These are phyloP conservation scores for Trichoderma lentiforme DNA, from an alignment of 2,329 filamentous ascomycete species.

Conservation along the genomic window DNA sequence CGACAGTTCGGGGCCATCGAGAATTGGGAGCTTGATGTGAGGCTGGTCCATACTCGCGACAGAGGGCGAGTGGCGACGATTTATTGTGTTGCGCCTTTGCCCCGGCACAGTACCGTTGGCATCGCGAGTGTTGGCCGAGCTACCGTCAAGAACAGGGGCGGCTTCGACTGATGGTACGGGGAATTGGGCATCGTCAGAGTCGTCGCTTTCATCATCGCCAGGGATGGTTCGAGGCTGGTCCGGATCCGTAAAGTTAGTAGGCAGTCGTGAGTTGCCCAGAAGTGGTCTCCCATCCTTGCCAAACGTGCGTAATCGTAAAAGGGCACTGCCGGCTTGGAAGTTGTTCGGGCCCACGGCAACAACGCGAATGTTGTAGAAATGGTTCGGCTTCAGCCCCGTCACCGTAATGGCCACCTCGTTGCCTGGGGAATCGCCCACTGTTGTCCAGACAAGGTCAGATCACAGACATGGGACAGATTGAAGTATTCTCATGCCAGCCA, in stretches of 20 bases:
- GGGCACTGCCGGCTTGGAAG: slow-evolving; percentile 83
- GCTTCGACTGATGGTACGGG: slow-evolving; percentile 60
- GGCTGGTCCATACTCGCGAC: slow-evolving; percentile 54
- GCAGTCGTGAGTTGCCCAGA: slow-evolving; percentile 54
- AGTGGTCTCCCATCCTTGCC: slow-evolving; percentile 61
- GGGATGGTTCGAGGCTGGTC: slow-evolving; percentile 41
- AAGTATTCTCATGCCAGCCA: not conserved
- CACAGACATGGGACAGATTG: not conserved
- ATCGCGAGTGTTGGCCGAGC: slow-evolving; percentile 63
- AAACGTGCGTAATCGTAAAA: slow-evolving; percentile 80
- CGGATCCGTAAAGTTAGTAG: slow-evolving; percentile 54
- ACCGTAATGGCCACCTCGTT: slow-evolving; percentile 69
- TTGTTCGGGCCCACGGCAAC: slow-evolving; percentile 88
- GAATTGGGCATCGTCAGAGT: slow-evolving; percentile 44
- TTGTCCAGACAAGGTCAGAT: slow-evolving; percentile 8
- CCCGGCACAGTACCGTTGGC: slow-evolving; percentile 43
- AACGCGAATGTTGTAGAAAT: slow-evolving; percentile 90
- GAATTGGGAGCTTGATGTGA: slow-evolving; percentile 42
- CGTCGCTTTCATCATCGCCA: slow-evolving; percentile 43
- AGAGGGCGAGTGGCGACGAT: slow-evolving; percentile 72
- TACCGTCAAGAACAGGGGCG: slow-evolving; percentile 58
- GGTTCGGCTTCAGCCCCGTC: slow-evolving; percentile 77
- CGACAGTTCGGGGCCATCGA: slow-evolving; percentile 60
- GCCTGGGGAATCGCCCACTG: slow-evolving; percentile 74
- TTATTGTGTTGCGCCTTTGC: slow-evolving; percentile 55